Evolutionary conservation across 768 basidiomycete species (phyloP).

Genomic region (Tulasnella sp.): DNA sequence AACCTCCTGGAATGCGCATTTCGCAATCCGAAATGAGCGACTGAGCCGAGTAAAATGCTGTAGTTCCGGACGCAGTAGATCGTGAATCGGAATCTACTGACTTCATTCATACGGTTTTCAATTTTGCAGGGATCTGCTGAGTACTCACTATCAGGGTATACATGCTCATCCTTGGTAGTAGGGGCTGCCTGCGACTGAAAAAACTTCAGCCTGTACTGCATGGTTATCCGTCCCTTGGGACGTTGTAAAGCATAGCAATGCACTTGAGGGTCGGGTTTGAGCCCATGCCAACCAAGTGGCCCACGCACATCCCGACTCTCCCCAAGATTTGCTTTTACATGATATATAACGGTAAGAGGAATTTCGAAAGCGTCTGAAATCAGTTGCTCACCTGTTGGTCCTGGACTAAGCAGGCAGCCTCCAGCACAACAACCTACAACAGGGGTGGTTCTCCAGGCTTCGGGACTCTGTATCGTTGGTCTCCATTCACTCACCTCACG

Average conservation of each 20-base stretch:
- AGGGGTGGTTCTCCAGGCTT: too few relatives aligned
- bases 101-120: too few relatives aligned
- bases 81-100: too few relatives aligned
- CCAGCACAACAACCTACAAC: background rate
- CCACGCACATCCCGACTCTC: background rate
- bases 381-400: background rate
- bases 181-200: background rate
- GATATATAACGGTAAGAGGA: background rate
- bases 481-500: background rate
- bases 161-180: too few relatives aligned
- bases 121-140: too few relatives aligned
- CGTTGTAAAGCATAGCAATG: background rate
- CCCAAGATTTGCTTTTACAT: background rate
- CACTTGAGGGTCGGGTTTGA: background rate
- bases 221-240: background rate
- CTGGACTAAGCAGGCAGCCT: background rate
- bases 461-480: background rate
- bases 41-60: too few relatives aligned
- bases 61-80: too few relatives aligned
- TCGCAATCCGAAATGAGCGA: too few relatives aligned
- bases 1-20: too few relatives aligned
- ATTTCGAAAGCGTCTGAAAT: background rate
- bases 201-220: background rate
- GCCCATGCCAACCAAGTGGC: background rate
- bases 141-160: too few relatives aligned